A percentile compares a stretch with the other conserved stretches of the same genome.
phyloP scores from a whole-genome alignment of 306 rosid species.

The Astragalus glycyphyllos region DNA sequence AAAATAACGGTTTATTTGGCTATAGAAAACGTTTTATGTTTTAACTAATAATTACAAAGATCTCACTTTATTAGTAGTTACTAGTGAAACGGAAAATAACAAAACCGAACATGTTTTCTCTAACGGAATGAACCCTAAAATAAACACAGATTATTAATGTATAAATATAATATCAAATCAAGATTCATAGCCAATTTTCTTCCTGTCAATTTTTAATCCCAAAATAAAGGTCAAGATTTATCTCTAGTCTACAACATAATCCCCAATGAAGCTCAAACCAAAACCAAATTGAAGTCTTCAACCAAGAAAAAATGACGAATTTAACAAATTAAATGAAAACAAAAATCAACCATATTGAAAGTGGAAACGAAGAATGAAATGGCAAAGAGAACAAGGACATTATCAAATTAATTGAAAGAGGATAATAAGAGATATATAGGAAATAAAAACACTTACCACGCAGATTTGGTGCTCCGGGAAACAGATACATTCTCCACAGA shows the following conservation, averaged over 20 bases:
- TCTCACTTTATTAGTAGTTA: background rate
- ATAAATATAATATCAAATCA: conserved; percentile 26
- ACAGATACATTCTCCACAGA: conserved; percentile 99
- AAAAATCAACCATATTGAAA: conserved; percentile 18
- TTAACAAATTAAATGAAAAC: background rate
- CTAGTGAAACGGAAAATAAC: background rate
- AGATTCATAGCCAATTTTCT: background rate
- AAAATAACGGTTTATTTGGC: background rate
- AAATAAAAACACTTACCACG: conserved; percentile 60
- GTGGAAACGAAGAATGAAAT: background rate
- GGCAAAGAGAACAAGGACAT: conserved; percentile 13
- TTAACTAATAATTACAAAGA: background rate
- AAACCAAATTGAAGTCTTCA: background rate
- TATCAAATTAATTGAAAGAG: conserved; percentile 13
- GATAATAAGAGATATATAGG: conserved; percentile 4
- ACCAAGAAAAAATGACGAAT: conserved; percentile 5
- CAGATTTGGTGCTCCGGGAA: conserved; percentile 97
- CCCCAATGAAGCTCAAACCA: conserved; percentile 33
- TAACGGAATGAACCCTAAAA: background rate
- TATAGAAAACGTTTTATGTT: background rate
- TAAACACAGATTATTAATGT: background rate
- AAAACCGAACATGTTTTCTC: background rate
- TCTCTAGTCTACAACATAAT: background rate
- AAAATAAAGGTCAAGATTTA: background rate
- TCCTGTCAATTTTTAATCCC: conserved; percentile 1